These are phyloP conservation scores for Lactarius quietus DNA, from an alignment of 768 basidiomycete species.

Conservation along the genomic window DNA sequence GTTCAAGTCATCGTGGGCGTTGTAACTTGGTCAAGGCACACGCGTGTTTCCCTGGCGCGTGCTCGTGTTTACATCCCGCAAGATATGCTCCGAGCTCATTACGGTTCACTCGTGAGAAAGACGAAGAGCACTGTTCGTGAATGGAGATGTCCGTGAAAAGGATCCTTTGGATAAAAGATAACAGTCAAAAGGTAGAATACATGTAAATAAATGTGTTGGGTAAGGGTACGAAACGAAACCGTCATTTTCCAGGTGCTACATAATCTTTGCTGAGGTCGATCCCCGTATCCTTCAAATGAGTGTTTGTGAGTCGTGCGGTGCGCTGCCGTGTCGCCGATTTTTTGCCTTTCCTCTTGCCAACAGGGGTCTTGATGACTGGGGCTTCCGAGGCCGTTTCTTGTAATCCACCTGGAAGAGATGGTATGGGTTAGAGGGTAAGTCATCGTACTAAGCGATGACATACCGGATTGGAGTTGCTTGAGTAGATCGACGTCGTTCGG, in stretches of 20 bases:
- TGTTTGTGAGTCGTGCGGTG: constrained; percentile 81
- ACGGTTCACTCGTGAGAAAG: not conserved
- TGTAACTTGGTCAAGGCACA: no score
- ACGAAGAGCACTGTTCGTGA: not conserved
- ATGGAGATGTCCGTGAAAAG: not conserved
- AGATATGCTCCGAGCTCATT: no score
- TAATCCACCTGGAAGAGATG: constrained; percentile 57
- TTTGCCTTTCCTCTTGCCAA: constrained; percentile 72
- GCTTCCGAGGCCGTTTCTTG: constrained; percentile 72
- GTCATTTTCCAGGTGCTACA: constrained; percentile 34
- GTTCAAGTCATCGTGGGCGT: no score
- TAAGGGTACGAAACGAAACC: not conserved
- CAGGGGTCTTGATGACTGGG: constrained; percentile 49
- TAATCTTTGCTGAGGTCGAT: constrained; percentile 84
- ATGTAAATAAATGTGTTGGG: not conserved
- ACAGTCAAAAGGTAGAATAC: not conserved
- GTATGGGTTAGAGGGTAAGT: not conserved
- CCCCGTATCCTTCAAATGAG: constrained; percentile 71
- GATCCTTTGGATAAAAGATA: not conserved
- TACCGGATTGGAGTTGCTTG: constrained; percentile 72
- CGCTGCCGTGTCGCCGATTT: constrained; percentile 70
- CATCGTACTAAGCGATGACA: constrained; percentile 12
- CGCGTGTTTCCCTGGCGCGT: no score
- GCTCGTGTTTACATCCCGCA: no score
- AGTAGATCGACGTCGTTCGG: constrained; percentile 84